Base-by-base conservation (phyloP, 805 yeast genomes). In the Myxozyma neotropica region DNA sequence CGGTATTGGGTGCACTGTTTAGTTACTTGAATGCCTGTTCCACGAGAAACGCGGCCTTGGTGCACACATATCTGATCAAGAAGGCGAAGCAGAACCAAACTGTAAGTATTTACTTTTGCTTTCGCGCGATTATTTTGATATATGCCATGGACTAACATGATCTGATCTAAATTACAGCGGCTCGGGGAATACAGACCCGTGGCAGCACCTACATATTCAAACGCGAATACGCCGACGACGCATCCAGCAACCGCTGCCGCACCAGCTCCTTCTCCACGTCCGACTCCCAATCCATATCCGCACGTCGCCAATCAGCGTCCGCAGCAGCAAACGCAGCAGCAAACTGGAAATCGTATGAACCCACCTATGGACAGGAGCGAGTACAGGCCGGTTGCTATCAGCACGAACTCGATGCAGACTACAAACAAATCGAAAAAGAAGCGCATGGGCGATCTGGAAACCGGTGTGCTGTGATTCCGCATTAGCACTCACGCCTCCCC, bases 1-100 rank as follows among this genome's bases (percentile, higher is more conserved):
- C 98, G 0, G 66, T 91, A 3, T 72, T 93, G 35, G 98, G 98
- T 1, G 78, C 85, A 1, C 74, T 91, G 38, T 81, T 91, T 55
- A 76, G 88, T 12, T 92, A 96, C 93, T 60, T 92, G 72, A 83
- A 89, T 69, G 88, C 85, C 1, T 88, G 96, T 70, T 88, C 96
- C 6, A 89, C 97, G 0, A 78, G 97, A 68, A 92, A 93, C 72
- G 96, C 96, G 0, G 92, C 93, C 0, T 69, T 89, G 67, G 79
- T 91, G 7, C 90, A 89, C 70, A 81, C 79, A n/a, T 72, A 67
- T 69, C 55, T 77, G 53, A 60, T 69, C 17, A 63, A 67, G 36
- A 66, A 68, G 38, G 71, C 63, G 13, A 53, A 49, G 49, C 60
- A 64, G 57, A 53, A 58, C 23, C 63, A 60, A 46, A 59, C 45